Percentiles rank a stretch among this genome's conserved stretches.
Conservation (phyloP, 2,329 filamentous ascomycete genomes). For the Sclerotinia sclerotiorum region DNA sequence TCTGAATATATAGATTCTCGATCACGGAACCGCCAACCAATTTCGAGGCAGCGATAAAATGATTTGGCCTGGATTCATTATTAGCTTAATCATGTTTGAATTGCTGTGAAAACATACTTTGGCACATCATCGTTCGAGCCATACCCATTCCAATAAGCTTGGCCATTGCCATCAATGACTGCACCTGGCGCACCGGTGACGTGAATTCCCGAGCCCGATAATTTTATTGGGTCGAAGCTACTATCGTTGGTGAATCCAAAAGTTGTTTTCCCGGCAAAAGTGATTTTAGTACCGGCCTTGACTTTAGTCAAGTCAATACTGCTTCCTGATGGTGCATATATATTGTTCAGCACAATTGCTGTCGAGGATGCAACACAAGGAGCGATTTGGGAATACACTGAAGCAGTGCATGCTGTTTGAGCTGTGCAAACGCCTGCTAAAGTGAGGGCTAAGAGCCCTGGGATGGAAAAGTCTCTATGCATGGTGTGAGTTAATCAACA, state of each 20-base stretch:
- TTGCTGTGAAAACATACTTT: conserved; percentile 29
- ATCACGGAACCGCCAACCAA: conserved; percentile 52
- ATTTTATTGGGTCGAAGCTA: conserved; percentile 36
- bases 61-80: conserved; percentile 56
- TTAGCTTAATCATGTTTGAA: not conserved
- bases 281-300: conserved; percentile 52
- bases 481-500: conserved; percentile 8
- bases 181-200: conserved; percentile 53
- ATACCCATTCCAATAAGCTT: conserved; percentile 60
- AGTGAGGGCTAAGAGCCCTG: conserved; percentile 14
- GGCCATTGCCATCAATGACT: conserved; percentile 53
- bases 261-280: conserved; percentile 60
- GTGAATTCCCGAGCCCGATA: conserved; percentile 58
- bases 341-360: conserved; percentile 53
- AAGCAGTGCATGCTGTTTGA: conserved; percentile 10
- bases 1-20: conserved; percentile 51
- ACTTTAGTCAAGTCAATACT: conserved; percentile 58
- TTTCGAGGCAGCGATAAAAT: conserved; percentile 53
- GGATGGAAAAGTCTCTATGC: not conserved
- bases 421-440: conserved; percentile 4
- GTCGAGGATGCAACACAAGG: conserved; percentile 53
- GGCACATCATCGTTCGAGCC: conserved; percentile 55
- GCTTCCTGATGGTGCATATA: conserved; percentile 56
- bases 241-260: conserved; percentile 37
- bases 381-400: conserved; percentile 49